A percentile compares a stretch with the other conserved stretches of the same genome.
Conservation (phyloP, 1,284 basidiomycete species). For the Singerocomus inundabilis region DNA sequence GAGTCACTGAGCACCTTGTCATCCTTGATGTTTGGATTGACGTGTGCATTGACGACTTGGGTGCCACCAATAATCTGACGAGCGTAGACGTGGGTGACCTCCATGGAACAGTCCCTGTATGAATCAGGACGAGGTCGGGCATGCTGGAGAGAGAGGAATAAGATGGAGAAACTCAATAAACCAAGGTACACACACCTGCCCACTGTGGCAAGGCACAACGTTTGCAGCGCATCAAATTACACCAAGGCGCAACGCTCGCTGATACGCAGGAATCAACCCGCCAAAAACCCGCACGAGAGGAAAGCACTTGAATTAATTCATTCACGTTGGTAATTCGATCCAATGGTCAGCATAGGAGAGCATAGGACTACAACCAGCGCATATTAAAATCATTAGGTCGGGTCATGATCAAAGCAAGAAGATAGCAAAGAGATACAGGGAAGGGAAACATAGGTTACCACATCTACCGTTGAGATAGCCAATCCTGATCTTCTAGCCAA, state of each 20-base stretch:
- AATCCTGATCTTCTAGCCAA: slow-evolving; percentile 14
- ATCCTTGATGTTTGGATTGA: slow-evolving; percentile 84
- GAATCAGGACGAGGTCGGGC: not conserved
- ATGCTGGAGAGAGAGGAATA: slow-evolving; percentile 38
- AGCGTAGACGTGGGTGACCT: slow-evolving; percentile 79
- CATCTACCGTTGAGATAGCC: not conserved
- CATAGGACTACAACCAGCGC: not conserved
- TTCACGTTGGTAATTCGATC: not conserved
- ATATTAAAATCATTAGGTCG: slow-evolving; percentile 15
- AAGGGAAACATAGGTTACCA: slow-evolving; percentile 4
- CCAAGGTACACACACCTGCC: no score
- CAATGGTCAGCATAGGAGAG: not conserved
- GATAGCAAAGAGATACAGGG: slow-evolving; percentile 1
- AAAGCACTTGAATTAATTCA: not conserved
- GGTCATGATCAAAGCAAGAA: slow-evolving; percentile 6
- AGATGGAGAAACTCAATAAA: no score
- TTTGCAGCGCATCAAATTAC: no score
- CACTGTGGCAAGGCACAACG: no score
- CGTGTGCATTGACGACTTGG: slow-evolving; percentile 82
- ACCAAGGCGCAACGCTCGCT: no score
- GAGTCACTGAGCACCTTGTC: slow-evolving; percentile 25
- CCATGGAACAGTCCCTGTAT: slow-evolving; percentile 78
- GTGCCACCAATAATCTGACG: slow-evolving; percentile 78
- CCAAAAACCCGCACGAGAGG: not conserved
- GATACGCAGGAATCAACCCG: not conserved